Evolutionary conservation across 75 land plant genomes (phyloP).

Genomic region (Chamaecyparis obtusa): DNA sequence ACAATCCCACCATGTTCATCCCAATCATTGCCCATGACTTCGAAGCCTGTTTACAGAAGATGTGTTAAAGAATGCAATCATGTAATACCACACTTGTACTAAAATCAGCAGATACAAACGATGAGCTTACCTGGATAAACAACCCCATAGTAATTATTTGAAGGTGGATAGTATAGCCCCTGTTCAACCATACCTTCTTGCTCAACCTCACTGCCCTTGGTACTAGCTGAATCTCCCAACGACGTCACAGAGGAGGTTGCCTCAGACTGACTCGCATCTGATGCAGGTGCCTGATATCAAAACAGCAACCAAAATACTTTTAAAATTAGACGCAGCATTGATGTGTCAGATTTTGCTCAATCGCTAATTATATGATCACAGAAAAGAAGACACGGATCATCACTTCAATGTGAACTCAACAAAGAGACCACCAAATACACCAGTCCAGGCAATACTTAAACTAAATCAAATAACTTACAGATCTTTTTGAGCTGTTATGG

Average conservation of each 20-base stretch:
- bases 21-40: conserved; percentile 23
- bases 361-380: too few relatives aligned
- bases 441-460: not conserved
- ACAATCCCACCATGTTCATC: conserved; percentile 25
- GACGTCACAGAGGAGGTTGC: conserved; percentile 30
- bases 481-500: not conserved
- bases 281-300: conserved; percentile 2
- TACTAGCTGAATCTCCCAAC: conserved; percentile 23
- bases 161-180: conserved; percentile 18
- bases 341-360: not conserved
- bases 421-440: not conserved
- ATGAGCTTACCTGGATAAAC: conserved; percentile 42
- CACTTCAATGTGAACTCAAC: not conserved
- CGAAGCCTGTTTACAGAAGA: conserved; percentile 23
- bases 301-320: not conserved
- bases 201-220: conserved; percentile 32
- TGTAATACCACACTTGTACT: not conserved
- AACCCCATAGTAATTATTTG: conserved; percentile 24
- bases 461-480: not conserved
- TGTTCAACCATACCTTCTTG: conserved; percentile 22
- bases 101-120: not conserved
- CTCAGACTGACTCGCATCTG: conserved; percentile 26
- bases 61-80: not conserved
- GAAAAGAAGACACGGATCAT: not conserved
- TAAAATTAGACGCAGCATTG: not conserved